phyloP scores from a whole-genome alignment of 352 stramenopile species.

The Phytophthora tubulina region DNA sequence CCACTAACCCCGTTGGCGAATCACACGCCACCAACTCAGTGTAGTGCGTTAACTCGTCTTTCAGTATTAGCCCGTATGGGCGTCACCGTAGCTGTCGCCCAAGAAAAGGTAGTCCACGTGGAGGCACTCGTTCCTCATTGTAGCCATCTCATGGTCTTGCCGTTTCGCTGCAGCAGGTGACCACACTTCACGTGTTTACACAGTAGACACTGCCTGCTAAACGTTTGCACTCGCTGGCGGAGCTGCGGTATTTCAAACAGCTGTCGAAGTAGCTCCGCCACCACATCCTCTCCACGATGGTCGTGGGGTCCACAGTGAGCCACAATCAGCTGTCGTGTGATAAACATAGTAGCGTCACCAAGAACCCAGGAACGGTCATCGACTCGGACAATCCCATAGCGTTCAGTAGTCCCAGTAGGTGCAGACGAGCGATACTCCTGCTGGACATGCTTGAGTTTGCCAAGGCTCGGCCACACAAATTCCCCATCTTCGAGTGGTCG shows the following conservation, averaged over 20 bases:
- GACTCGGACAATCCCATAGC: not conserved
- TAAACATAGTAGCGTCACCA: not conserved
- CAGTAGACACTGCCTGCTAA: slow-evolving; percentile 2
- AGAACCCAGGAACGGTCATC: slow-evolving; percentile 3
- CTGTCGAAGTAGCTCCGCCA: not conserved
- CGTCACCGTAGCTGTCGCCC: not conserved
- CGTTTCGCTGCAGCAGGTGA: slow-evolving; percentile 5
- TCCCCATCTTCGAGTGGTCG: not conserved
- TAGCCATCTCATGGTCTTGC: not conserved
- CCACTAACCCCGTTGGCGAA: slow-evolving; percentile 13
- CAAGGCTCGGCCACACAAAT: slow-evolving; percentile 1
- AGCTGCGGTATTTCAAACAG: not conserved
- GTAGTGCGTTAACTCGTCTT: slow-evolving; percentile 20
- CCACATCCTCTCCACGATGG: slow-evolving; percentile 15
- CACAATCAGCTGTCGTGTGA: slow-evolving; percentile 9
- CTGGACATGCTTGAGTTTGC: not conserved
- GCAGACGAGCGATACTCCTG: not conserved
- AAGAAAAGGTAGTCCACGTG: slow-evolving; percentile 23
- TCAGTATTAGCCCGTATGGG: slow-evolving; percentile 23
- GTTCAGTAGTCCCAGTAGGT: not conserved
- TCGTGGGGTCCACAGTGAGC: slow-evolving; percentile 15
- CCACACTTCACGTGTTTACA: slow-evolving; percentile 31
- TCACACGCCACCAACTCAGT: slow-evolving; percentile 17
- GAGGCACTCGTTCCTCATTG: slow-evolving; percentile 6
- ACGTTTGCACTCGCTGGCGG: not conserved